Conservation (phyloP, 1,139 yeast genomes). For the Eremothecium sinecaudum region DNA sequence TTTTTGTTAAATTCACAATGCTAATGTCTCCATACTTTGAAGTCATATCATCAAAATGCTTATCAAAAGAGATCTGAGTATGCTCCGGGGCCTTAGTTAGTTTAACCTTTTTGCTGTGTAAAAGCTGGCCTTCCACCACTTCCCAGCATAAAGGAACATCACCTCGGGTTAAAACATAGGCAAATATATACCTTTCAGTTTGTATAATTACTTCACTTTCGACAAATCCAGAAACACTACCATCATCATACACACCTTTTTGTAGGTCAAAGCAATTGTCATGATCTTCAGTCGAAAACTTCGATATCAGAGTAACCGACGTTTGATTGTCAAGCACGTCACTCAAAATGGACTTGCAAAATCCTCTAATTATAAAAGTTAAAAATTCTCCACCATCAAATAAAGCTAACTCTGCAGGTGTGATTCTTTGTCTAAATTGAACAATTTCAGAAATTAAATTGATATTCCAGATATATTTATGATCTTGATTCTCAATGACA, state of each 20-base stretch:
- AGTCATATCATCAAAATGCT: constrained; percentile 51
- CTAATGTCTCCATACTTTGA: constrained; percentile 57
- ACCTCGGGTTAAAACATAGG: constrained; percentile 55
- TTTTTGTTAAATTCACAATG: constrained; percentile 44
- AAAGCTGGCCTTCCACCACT: constrained; percentile 41
- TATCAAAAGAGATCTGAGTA: constrained; percentile 53
- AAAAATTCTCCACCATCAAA: constrained; percentile 54
- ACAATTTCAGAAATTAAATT: constrained; percentile 50
- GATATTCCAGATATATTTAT: constrained; percentile 57
- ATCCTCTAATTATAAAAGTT: constrained; percentile 56
- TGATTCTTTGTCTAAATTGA: constrained; percentile 48
- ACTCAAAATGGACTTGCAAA: constrained; percentile 41
- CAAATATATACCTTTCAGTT: constrained; percentile 42
- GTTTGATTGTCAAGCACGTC: constrained; percentile 32
- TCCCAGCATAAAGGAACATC: constrained; percentile 63
- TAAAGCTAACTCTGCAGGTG: constrained; percentile 38
- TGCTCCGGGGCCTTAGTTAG: constrained; percentile 55
- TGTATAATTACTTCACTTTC: constrained; percentile 59
- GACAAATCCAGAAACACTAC: constrained; percentile 54
- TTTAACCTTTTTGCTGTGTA: constrained; percentile 43
- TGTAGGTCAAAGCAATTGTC: constrained; percentile 58
- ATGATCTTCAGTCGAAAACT: constrained; percentile 51
- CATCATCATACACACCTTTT: constrained; percentile 60
- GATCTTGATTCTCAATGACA: constrained; percentile 38
- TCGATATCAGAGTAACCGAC: constrained; percentile 53